A percentile compares a stretch with the other conserved stretches of the same genome.
phyloP scores from a whole-genome alignment of 495 filamentous ascomycete genomes.

The Neurospora sp. region DNA sequence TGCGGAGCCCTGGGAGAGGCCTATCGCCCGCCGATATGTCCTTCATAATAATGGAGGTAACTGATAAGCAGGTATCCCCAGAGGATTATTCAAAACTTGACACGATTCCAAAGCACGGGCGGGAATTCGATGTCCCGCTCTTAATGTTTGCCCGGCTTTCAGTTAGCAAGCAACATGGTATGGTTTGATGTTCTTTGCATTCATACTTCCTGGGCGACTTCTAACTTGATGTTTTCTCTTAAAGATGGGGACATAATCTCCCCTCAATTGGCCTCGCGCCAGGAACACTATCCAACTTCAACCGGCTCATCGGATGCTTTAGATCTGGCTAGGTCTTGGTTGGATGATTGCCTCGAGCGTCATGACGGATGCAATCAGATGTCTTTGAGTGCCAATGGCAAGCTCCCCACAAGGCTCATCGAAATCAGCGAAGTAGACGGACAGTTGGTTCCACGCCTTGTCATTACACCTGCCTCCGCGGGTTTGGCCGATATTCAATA shows the following conservation, averaged over 20 bases:
- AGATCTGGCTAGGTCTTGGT: not conserved
- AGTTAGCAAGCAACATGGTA: not conserved
- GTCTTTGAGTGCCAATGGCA: not conserved
- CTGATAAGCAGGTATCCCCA: not conserved
- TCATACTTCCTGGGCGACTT: not conserved
- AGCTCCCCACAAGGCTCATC: not conserved
- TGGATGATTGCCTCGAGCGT: not conserved
- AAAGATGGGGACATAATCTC: not conserved
- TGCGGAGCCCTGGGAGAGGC: not conserved
- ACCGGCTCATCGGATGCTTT: not conserved
- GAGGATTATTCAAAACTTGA: not conserved
- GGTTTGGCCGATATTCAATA: not conserved
- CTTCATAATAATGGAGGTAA: not conserved
- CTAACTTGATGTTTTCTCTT: not conserved
- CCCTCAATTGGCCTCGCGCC: not conserved
- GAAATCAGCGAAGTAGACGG: not conserved
- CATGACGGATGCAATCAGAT: not conserved
- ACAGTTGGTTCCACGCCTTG: not conserved
- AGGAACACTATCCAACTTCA: not conserved
- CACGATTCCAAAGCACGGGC: not conserved
- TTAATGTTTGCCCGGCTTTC: not conserved
- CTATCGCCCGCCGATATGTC: not conserved
- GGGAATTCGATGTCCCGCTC: not conserved
- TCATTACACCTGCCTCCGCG: not conserved
- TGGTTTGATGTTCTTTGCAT: not conserved